Conservation (phyloP, 164 flowering plant genomes). For the Berberis thunbergii region DNA sequence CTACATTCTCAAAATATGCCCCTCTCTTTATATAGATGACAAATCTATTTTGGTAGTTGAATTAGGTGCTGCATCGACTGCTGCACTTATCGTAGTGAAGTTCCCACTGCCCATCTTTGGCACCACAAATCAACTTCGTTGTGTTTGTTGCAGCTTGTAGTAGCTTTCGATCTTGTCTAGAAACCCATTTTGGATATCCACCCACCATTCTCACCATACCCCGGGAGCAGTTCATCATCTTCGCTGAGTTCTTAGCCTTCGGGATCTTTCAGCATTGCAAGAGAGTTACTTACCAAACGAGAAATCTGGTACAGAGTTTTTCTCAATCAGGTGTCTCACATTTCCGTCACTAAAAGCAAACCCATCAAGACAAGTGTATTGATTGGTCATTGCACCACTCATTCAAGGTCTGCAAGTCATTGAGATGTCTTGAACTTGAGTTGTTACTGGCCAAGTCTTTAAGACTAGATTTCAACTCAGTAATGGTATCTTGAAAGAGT, state of each 20-base stretch:
- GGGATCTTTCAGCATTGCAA: slow-evolving; percentile 52
- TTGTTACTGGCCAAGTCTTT: slow-evolving; percentile 27
- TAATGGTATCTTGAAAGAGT: slow-evolving; percentile 45
- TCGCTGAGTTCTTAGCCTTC: not conserved
- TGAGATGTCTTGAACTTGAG: slow-evolving; percentile 20
- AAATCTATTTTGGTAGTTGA: slow-evolving; percentile 41
- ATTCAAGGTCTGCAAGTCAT: slow-evolving; percentile 47
- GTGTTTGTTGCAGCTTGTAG: slow-evolving; percentile 31
- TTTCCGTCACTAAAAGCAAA: slow-evolving; percentile 31
- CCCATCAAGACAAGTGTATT: slow-evolving; percentile 85
- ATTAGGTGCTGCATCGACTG: slow-evolving; percentile 70
- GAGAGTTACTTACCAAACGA: slow-evolving; percentile 56
- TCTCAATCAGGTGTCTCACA: slow-evolving; percentile 24
- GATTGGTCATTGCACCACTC: slow-evolving; percentile 86
- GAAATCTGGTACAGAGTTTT: slow-evolving; percentile 30
- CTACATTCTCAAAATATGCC: slow-evolving; percentile 74
- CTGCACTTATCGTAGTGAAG: slow-evolving; percentile 61
- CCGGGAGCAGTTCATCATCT: slow-evolving; percentile 26
- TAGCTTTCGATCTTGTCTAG: slow-evolving; percentile 36
- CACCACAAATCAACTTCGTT: slow-evolving; percentile 50
- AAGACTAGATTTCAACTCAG: slow-evolving; percentile 31
- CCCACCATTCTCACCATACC: slow-evolving; percentile 24
- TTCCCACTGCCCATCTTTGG: slow-evolving; percentile 89
- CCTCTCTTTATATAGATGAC: slow-evolving; percentile 84
- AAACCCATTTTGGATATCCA: slow-evolving; percentile 71